Percentiles rank a stretch among this genome's conserved stretches.
These are phyloP conservation scores for Pythium coloratum DNA, from an alignment of 352 stramenopile genomes.

Conservation along the genomic window DNA sequence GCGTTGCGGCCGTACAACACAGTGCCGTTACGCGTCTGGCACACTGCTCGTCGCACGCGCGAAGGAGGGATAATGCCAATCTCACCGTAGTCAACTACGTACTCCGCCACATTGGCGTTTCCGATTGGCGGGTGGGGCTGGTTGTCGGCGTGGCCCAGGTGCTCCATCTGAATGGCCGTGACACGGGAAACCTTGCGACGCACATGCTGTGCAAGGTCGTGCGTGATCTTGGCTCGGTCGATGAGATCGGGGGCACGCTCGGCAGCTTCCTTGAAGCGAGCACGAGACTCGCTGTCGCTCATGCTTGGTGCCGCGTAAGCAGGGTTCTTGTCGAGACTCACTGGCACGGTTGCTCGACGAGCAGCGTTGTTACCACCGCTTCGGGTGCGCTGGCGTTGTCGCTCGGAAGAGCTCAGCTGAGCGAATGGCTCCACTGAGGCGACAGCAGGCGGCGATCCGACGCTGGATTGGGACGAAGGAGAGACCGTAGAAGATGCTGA, in stretches of 20 bases:
- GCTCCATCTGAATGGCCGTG: slow-evolving; percentile 60
- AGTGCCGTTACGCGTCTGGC: slow-evolving; percentile 25
- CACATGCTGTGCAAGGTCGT: slow-evolving; percentile 69
- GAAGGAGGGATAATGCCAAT: slow-evolving; percentile 26
- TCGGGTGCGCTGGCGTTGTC: slow-evolving; percentile 15
- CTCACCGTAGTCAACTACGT: slow-evolving; percentile 15
- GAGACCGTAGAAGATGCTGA: slow-evolving; percentile 24
- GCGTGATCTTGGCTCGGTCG: slow-evolving; percentile 54
- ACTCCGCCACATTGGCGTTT: slow-evolving; percentile 3
- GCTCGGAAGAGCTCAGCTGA: slow-evolving; percentile 4
- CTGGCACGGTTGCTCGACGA: background rate
- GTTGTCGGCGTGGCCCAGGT: slow-evolving; percentile 23
- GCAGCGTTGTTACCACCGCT: slow-evolving; percentile 5
- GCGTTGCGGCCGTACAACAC: slow-evolving; percentile 20
- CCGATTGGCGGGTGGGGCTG: slow-evolving; percentile 13
- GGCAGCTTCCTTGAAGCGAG: slow-evolving; percentile 53
- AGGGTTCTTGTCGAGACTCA: background rate
- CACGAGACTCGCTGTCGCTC: slow-evolving; percentile 24
- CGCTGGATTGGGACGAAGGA: slow-evolving; percentile 14
- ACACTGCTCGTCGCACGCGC: slow-evolving; percentile 24
- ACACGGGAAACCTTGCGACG: slow-evolving; percentile 64
- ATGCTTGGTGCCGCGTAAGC: background rate
- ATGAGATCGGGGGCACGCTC: slow-evolving; percentile 60
- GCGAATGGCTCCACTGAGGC: slow-evolving; percentile 11
- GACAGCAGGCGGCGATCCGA: slow-evolving; percentile 13